These are phyloP conservation scores for Amylostereum chailletii DNA, from an alignment of 1,284 basidiomycete genomes.

Conservation along the genomic window DNA sequence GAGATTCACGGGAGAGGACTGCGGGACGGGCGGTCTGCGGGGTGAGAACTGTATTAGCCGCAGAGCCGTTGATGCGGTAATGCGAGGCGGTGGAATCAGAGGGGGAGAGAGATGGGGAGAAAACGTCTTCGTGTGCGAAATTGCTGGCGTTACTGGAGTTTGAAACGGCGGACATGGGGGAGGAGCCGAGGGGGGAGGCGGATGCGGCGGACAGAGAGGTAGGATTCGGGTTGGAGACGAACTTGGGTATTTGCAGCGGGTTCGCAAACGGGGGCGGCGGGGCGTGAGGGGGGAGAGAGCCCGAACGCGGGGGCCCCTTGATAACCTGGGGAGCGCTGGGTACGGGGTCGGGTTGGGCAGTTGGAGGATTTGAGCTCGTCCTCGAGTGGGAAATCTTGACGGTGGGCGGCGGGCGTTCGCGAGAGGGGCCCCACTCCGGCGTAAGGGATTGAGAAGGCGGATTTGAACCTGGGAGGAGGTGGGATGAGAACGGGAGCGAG, in stretches of 20 bases:
- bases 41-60: too few species aligned
- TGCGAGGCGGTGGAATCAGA: background rate
- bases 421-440: background rate
- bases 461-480: slow-evolving; percentile 3
- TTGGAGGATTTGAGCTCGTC: background rate
- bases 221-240: background rate
- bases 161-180: background rate
- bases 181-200: background rate
- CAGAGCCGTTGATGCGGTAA: too few species aligned
- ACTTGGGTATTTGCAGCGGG: slow-evolving; percentile 6
- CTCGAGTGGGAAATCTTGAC: slow-evolving; percentile 1
- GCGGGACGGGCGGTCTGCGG: slow-evolving; percentile 4
- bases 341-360: background rate
- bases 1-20: slow-evolving; percentile 41
- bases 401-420: background rate
- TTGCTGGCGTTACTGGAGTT: background rate
- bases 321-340: background rate
- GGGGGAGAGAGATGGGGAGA: background rate
- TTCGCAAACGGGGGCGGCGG: slow-evolving; percentile 1
- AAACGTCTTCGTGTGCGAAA: background rate
- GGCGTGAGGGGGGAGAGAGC: slow-evolving; percentile 1
- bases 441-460: slow-evolving; percentile 8
- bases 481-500: slow-evolving; percentile 11
- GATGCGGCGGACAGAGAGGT: background rate
- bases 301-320: background rate